Conservation (phyloP, 345 rosid genomes). For the Corchorus olitorius region DNA sequence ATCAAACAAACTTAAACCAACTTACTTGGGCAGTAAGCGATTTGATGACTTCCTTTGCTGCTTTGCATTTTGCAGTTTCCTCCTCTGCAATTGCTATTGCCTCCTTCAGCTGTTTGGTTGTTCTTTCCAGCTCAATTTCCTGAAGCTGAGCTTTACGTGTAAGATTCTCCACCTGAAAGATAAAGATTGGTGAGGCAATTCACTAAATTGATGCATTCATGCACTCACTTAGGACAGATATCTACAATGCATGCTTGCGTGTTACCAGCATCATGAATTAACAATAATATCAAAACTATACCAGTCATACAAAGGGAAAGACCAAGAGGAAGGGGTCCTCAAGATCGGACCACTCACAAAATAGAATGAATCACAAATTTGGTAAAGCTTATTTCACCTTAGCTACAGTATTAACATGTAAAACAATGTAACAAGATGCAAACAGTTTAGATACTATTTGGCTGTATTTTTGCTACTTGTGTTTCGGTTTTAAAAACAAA, state of each 20-base stretch:
- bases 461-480: neutral
- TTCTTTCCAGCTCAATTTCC: constrained; percentile 89
- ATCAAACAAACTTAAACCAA: constrained; percentile 7
- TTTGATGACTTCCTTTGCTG: constrained; percentile 99
- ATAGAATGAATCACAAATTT: neutral
- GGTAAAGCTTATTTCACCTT: neutral
- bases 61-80: constrained; percentile 92
- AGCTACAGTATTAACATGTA: neutral
- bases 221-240: neutral
- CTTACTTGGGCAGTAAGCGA: constrained; percentile 97
- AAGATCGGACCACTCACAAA: neutral
- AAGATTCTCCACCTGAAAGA: constrained; percentile 81
- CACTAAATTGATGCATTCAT: neutral
- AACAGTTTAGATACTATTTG: neutral
- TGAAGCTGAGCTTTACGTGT: constrained; percentile 79
- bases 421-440: neutral
- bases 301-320: neutral
- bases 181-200: constrained; percentile 25
- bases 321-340: neutral
- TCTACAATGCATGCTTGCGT: neutral
- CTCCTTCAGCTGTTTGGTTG: constrained; percentile 85
- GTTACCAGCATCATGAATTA: neutral
- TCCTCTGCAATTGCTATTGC: constrained; percentile 82
- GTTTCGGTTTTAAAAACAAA: neutral
- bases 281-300: neutral